Evolutionary conservation across 805 yeast genomes (phyloP).

Genomic region (Sungouiozyma ichnusensis): DNA sequence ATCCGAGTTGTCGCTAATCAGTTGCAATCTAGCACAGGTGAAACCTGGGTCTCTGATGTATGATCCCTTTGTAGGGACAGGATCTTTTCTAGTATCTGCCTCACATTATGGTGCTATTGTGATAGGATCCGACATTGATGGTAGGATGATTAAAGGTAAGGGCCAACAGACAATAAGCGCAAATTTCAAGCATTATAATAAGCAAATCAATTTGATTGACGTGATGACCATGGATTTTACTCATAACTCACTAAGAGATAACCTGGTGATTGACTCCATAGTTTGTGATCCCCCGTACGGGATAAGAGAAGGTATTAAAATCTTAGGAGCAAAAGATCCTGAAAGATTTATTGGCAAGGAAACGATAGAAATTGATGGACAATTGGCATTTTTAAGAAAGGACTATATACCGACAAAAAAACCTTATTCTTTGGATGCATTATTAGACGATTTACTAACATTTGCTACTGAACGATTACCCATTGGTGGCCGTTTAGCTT

Average conservation of each 20-base stretch:
- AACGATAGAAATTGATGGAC: conserved; percentile 63
- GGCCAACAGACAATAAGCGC: conserved; percentile 35
- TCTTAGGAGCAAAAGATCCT: conserved; percentile 72
- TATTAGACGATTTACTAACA: conserved; percentile 65
- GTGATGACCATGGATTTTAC: conserved; percentile 91
- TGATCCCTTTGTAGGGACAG: conserved; percentile 97
- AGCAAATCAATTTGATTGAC: conserved; percentile 51
- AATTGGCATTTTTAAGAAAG: conserved; percentile 59
- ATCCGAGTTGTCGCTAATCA: conserved; percentile 79
- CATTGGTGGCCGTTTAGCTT: conserved; percentile 69
- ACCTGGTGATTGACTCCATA: conserved; percentile 62
- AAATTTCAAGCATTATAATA: conserved; percentile 69
- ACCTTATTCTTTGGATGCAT: conserved; percentile 68
- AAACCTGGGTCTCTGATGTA: conserved; percentile 55
- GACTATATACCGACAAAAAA: conserved; percentile 91
- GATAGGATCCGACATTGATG: conserved; percentile 86
- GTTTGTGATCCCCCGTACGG: conserved; percentile 98
- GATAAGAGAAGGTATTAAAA: conserved; percentile 88
- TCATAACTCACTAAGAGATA: conserved; percentile 63
- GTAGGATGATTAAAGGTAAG: conserved; percentile 62
- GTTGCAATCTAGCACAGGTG: conserved; percentile 80
- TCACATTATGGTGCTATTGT: conserved; percentile 73
- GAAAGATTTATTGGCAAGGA: conserved; percentile 65
- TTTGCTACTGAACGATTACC: conserved; percentile 68
- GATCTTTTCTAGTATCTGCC: conserved; percentile 84